A percentile compares a stretch with the other conserved stretches of the same genome.
Conservation (phyloP, 2,329 filamentous ascomycete genomes). For the Claviceps sp. region DNA sequence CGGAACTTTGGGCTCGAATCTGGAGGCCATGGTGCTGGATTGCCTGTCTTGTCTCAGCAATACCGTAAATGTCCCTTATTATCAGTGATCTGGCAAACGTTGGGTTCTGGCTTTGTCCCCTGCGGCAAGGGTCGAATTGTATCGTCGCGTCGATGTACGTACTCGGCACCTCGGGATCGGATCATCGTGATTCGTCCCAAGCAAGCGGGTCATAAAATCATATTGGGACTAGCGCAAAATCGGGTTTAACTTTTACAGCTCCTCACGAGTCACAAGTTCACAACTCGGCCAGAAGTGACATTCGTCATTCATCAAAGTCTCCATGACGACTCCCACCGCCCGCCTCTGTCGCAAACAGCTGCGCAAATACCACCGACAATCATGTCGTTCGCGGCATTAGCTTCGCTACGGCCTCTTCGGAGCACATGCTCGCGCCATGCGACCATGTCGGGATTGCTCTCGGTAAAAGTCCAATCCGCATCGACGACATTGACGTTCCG, state of each 20-base stretch:
- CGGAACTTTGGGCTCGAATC: slow-evolving; percentile 66
- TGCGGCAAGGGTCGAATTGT: background rate
- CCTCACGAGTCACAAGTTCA: background rate
- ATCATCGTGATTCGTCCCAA: no score
- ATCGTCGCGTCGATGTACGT: background rate
- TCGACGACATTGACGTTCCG: slow-evolving; percentile 16
- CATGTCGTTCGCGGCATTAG: slow-evolving; percentile 22
- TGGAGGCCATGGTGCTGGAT: slow-evolving; percentile 36
- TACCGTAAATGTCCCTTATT: no score
- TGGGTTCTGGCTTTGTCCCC: background rate
- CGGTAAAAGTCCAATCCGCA: slow-evolving; percentile 18
- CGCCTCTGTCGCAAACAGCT: background rate
- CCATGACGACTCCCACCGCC: background rate
- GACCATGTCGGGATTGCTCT: slow-evolving; percentile 17
- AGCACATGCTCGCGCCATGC: slow-evolving; percentile 17
- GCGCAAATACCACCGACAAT: background rate
- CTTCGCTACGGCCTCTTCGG: slow-evolving; percentile 20
- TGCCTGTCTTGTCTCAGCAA: background rate
- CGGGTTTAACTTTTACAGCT: no score
- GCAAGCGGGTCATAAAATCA: slow-evolving; percentile 9
- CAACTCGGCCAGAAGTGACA: background rate
- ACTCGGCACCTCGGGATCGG: slow-evolving; percentile 5
- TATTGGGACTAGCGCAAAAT: slow-evolving; percentile 5
- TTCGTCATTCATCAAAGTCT: background rate
- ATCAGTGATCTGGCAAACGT: background rate